These are phyloP conservation scores for Parsonsia alboflavescens DNA, from an alignment of 257 asterid genomes.

Conservation along the genomic window DNA sequence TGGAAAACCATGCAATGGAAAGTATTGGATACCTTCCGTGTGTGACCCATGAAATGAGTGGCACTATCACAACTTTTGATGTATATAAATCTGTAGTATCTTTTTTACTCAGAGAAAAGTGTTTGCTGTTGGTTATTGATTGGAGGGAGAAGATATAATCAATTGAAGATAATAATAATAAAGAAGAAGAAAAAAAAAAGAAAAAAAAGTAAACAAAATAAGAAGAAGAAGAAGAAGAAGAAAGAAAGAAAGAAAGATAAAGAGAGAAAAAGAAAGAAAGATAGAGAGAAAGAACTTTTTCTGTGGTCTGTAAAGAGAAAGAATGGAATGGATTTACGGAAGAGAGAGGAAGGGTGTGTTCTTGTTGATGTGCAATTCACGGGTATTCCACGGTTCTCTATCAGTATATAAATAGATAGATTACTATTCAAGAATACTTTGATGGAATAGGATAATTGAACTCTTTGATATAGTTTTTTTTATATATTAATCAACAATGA, in stretches of 20 bases:
- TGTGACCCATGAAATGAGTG: conserved; percentile 4
- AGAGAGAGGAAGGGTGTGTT: neutral
- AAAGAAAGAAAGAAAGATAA: no score
- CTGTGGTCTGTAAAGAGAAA: neutral
- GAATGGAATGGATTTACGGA: no score
- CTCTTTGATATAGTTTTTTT: no score
- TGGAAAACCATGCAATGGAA: neutral
- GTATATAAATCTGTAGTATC: neutral
- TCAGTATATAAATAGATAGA: no score
- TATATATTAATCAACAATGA: no score
- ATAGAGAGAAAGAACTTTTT: neutral
- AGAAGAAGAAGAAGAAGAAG: no score
- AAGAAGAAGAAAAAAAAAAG: neutral
- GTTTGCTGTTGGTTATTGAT: neutral
- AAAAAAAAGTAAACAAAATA: no score
- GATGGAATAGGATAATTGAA: no score
- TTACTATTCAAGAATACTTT: no score
- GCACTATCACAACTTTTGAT: conserved; percentile 4
- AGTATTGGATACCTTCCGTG: conserved; percentile 24
- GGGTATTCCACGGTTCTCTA: no score
- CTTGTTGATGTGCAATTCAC: conserved; percentile 1
- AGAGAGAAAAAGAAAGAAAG: no score
- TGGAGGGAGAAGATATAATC: neutral
- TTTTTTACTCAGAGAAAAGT: neutral
- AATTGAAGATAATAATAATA: no score